Evolutionary conservation across 768 basidiomycete species (phyloP).

Genomic region (Pleurotus eryngii): DNA sequence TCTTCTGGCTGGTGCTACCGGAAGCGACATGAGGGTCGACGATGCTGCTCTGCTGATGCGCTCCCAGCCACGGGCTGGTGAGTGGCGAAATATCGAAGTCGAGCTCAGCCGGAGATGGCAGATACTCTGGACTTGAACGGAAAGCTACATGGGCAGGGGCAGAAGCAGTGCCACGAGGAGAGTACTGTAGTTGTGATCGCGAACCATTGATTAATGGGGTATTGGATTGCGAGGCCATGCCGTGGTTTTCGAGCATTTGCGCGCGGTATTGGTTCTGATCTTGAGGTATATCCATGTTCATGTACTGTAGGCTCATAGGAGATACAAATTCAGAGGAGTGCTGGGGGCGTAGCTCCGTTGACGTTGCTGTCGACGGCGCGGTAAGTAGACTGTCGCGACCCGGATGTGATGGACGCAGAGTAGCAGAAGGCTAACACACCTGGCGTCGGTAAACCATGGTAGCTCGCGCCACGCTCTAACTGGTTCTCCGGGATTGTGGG

Average conservation of each 20-base stretch:
- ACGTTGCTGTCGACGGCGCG: slow-evolving; percentile 40
- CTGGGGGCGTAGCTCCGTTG: slow-evolving; percentile 63
- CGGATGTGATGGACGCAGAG: too few species aligned
- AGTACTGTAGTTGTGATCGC: slow-evolving; percentile 17
- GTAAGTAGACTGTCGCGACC: not conserved
- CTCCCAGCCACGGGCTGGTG: slow-evolving; percentile 78
- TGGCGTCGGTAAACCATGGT: slow-evolving; percentile 64
- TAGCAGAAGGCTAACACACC: slow-evolving; percentile 30
- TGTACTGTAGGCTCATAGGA: slow-evolving; percentile 51
- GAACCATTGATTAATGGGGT: slow-evolving; percentile 10
- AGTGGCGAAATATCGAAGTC: slow-evolving; percentile 77
- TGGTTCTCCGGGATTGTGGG: slow-evolving; percentile 7
- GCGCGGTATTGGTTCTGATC: slow-evolving; percentile 11
- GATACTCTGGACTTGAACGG: slow-evolving; percentile 33
- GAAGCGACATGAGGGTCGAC: slow-evolving; percentile 9
- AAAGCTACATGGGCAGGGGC: slow-evolving; percentile 78
- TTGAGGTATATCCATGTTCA: slow-evolving; percentile 19
- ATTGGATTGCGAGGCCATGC: slow-evolving; percentile 19
- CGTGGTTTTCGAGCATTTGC: slow-evolving; percentile 13
- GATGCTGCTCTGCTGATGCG: slow-evolving; percentile 36
- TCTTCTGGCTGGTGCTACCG: slow-evolving; percentile 36
- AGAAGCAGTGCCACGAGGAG: slow-evolving; percentile 47
- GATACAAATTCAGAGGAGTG: slow-evolving; percentile 57
- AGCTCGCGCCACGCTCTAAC: slow-evolving; percentile 14
- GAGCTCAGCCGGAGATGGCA: slow-evolving; percentile 48